Percentiles rank a stretch among this genome's conserved stretches.
phyloP scores from a whole-genome alignment of 306 rosid species.

The Malus asiatica region DNA sequence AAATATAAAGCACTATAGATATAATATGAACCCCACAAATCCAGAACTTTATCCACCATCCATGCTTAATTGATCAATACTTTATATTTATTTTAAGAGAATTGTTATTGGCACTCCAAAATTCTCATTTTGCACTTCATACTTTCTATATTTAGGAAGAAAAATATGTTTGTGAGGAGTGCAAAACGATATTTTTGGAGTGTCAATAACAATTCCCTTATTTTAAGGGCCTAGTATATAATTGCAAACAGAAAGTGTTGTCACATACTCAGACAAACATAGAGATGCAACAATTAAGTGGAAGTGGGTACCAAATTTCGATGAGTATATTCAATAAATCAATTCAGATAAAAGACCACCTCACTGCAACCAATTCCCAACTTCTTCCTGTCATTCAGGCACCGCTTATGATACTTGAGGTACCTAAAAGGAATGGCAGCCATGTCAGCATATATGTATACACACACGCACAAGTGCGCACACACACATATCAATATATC shows the following conservation, averaged over 20 bases:
- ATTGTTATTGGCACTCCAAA: no score
- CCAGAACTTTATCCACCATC: background rate
- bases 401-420: conserved; percentile 63
- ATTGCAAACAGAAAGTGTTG: background rate
- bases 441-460: conserved; percentile 11
- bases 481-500: background rate
- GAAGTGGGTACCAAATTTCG: background rate
- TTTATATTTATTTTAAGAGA: background rate
- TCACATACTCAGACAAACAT: background rate
- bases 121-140: no score
- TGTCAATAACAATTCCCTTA: no score
- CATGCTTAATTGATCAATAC: background rate
- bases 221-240: background rate
- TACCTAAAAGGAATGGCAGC: conserved; percentile 55
- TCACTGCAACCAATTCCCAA: conserved; percentile 97
- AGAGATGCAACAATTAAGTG: background rate
- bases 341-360: conserved; percentile 47
- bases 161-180: no score
- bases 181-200: no score
- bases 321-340: background rate
- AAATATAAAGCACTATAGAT: background rate
- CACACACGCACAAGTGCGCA: background rate
- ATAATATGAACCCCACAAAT: background rate
- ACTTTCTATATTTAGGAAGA: no score
- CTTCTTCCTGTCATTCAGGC: conserved; percentile 87